Evolutionary conservation across 2,329 filamentous ascomycete species (phyloP).

Genomic region (Colletotrichum agaves): DNA sequence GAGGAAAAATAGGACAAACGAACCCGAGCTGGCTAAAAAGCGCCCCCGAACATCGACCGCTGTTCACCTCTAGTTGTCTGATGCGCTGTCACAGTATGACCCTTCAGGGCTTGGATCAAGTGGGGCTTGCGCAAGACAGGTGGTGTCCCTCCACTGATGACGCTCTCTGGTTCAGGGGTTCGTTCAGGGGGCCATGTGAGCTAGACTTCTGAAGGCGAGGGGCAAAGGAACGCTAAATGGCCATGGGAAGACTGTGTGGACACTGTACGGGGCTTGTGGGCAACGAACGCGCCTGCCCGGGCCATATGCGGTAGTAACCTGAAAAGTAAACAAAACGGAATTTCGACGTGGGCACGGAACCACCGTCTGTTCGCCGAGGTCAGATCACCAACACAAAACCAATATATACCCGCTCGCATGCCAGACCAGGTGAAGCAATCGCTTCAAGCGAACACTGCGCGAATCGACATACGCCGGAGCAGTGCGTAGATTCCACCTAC

Average conservation of each 20-base stretch:
- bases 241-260: not conserved
- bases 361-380: constrained; percentile 33
- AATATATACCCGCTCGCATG: constrained; percentile 28
- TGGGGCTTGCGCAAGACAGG: constrained; percentile 19
- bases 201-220: constrained; percentile 1
- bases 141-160: constrained; percentile 36
- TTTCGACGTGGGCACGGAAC: constrained; percentile 8
- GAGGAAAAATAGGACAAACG: constrained; percentile 31
- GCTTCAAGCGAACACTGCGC: constrained; percentile 13
- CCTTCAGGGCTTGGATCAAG: constrained; percentile 9
- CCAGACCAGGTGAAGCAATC: constrained; percentile 20
- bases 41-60: constrained; percentile 21
- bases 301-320: constrained; percentile 38
- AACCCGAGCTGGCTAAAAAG: constrained; percentile 12
- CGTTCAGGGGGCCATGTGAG: constrained; percentile 2
- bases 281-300: constrained; percentile 37
- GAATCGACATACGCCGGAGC: constrained; percentile 5
- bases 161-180: constrained; percentile 15
- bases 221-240: not conserved
- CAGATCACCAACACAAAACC: constrained; percentile 26
- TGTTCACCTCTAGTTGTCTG: constrained; percentile 6
- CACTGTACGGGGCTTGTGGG: constrained; percentile 11
- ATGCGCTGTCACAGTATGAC: constrained; percentile 35
- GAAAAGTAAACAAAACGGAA: constrained; percentile 41
- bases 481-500: not conserved